phyloP scores from a whole-genome alignment of 305 asterid genomes.

The Rubia tinctorum region DNA sequence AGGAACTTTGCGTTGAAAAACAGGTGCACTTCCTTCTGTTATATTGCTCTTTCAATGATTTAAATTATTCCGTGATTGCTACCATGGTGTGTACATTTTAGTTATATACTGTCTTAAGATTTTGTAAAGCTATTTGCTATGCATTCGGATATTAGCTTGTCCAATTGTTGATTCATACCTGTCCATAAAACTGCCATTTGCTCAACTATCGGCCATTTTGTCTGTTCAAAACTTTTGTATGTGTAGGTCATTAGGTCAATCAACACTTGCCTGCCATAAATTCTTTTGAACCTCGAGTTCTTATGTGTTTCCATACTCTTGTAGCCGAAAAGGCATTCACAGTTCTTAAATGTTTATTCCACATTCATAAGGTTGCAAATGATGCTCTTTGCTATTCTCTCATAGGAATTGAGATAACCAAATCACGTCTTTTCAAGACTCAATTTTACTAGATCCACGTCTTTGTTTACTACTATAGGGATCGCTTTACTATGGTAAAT shows the following conservation, averaged over 20 bases:
- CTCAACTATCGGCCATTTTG: no score
- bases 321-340: no score
- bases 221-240: no score
- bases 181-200: neutral
- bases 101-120: neutral
- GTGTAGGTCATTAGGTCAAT: neutral
- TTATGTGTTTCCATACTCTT: neutral
- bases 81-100: neutral
- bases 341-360: no score
- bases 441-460: no score
- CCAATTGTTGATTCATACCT: neutral
- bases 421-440: no score
- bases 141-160: neutral
- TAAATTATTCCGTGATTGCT: neutral
- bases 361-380: no score
- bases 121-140: neutral
- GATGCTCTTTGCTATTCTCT: neutral
- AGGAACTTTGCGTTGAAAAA: constrained; percentile 27
- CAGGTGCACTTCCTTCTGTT: constrained; percentile 31
- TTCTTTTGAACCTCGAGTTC: neutral
- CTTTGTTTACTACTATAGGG: neutral
- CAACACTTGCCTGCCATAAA: neutral
- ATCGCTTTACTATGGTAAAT: neutral
- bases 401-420: neutral
- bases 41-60: constrained; percentile 7